A percentile compares a stretch with the other conserved stretches of the same genome.
Conservation (phyloP, 2,329 filamentous ascomycete species). For the Cytospora mali region DNA sequence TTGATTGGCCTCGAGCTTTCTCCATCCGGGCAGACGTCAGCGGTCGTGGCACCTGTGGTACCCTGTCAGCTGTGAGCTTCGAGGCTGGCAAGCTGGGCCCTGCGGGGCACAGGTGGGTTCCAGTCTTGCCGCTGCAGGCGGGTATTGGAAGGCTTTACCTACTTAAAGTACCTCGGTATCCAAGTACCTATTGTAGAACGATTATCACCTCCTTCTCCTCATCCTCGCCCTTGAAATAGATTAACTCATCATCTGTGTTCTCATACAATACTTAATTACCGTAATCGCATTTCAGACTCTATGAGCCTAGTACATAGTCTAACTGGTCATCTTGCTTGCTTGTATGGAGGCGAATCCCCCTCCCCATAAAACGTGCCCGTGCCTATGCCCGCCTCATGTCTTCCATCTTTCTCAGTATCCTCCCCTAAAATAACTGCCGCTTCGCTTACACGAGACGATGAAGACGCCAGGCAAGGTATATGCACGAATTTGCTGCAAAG, state of each 20-base stretch:
- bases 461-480: constrained; percentile 22
- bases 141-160: too few relatives aligned
- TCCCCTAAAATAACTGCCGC: neutral
- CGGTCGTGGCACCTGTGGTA: constrained; percentile 13
- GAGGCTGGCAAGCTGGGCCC: neutral
- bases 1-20: constrained; percentile 15
- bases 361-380: neutral
- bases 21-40: constrained; percentile 22
- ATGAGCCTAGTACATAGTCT: constrained; percentile 22
- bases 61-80: constrained; percentile 1
- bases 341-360: constrained; percentile 16
- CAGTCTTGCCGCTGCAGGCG: neutral
- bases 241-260: neutral
- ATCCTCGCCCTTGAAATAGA: neutral
- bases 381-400: neutral
- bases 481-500: constrained; percentile 18
- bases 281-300: constrained; percentile 11
- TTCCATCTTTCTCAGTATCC: neutral
- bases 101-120: constrained; percentile 6
- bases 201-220: neutral
- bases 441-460: constrained; percentile 11
- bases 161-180: neutral
- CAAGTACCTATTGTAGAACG: neutral
- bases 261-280: constrained; percentile 7
- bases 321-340: constrained; percentile 15